Conservation (phyloP, 1,284 basidiomycete species). For the Afroboletus lepidellus region DNA sequence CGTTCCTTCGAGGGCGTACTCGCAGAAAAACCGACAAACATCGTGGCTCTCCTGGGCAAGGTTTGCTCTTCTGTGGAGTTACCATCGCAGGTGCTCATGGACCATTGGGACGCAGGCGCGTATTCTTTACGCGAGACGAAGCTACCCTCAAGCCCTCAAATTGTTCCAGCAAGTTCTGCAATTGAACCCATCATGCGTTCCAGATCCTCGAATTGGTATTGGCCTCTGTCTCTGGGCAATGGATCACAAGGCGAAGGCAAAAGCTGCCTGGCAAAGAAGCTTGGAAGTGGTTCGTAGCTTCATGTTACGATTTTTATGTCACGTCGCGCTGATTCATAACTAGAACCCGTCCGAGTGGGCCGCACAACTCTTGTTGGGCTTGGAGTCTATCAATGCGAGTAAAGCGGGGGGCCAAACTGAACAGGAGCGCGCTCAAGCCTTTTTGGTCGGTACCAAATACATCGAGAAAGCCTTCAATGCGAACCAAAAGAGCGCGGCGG, state of each 20-base stretch:
- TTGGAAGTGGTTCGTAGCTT: constrained; percentile 68
- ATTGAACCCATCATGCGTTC: constrained; percentile 73
- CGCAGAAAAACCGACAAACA: constrained; percentile 73
- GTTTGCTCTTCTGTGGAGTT: constrained; percentile 34
- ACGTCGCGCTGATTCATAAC: neutral
- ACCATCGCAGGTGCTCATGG: neutral
- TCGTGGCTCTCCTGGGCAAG: constrained; percentile 80
- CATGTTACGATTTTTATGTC: neutral
- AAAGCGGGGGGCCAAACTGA: constrained; percentile 62
- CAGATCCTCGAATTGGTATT: constrained; percentile 91
- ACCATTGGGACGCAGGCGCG: constrained; percentile 54
- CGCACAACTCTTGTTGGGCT: constrained; percentile 75
- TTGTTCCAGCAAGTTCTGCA: constrained; percentile 82
- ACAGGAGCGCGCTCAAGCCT: constrained; percentile 55
- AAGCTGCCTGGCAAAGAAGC: constrained; percentile 85
- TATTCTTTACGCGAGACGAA: constrained; percentile 76
- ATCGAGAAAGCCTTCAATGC: constrained; percentile 74
- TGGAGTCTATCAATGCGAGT: constrained; percentile 81
- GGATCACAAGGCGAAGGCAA: constrained; percentile 76
- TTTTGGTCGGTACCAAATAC: constrained; percentile 62
- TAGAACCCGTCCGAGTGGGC: constrained; percentile 80
- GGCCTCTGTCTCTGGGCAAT: constrained; percentile 89
- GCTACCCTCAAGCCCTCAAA: constrained; percentile 76
- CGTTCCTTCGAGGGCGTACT: constrained; percentile 84
- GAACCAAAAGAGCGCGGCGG: constrained; percentile 73